phyloP scores from a whole-genome alignment of 1,284 basidiomycete genomes.

The Ustilago cynodontis region DNA sequence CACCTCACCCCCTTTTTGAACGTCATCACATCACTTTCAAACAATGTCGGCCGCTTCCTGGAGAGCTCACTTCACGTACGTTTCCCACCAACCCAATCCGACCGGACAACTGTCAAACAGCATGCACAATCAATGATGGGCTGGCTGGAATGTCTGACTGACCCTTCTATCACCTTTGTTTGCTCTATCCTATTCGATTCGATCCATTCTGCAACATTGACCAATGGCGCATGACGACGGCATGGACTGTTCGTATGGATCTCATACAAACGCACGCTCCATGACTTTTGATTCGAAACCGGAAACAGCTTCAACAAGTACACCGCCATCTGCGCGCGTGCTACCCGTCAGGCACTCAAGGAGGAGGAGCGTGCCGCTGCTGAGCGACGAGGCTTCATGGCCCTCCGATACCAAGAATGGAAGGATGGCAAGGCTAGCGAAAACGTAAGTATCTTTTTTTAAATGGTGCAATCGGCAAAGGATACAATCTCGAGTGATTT shows the following conservation, averaged over 20 bases:
- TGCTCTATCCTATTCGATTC: not conserved
- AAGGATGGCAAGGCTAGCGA: constrained; percentile 70
- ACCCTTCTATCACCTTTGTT: no score
- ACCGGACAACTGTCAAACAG: not conserved
- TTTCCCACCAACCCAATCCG: constrained; percentile 5
- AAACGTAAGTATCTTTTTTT: constrained; percentile 66
- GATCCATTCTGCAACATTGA: no score
- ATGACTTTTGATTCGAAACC: not conserved
- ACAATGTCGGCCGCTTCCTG: constrained; percentile 66
- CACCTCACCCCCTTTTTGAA: constrained; percentile 3
- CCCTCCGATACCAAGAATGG: constrained; percentile 71
- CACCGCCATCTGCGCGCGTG: constrained; percentile 70
- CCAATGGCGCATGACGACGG: no score
- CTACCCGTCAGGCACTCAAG: constrained; percentile 71
- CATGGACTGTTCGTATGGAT: no score
- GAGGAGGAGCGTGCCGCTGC: constrained; percentile 71
- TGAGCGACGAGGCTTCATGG: constrained; percentile 70
- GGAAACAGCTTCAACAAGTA: constrained; percentile 72
- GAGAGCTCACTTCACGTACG: constrained; percentile 67
- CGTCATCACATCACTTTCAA: constrained; percentile 15
- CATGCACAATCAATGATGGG: not conserved
- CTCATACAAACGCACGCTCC: no score
- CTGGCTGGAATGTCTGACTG: constrained; percentile 11
- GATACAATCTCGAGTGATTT: no score
- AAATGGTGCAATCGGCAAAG: no score